Percentiles rank a stretch among this genome's conserved stretches.
Conservation (phyloP, 345 rosid species). For the Microthlaspi erraticum region DNA sequence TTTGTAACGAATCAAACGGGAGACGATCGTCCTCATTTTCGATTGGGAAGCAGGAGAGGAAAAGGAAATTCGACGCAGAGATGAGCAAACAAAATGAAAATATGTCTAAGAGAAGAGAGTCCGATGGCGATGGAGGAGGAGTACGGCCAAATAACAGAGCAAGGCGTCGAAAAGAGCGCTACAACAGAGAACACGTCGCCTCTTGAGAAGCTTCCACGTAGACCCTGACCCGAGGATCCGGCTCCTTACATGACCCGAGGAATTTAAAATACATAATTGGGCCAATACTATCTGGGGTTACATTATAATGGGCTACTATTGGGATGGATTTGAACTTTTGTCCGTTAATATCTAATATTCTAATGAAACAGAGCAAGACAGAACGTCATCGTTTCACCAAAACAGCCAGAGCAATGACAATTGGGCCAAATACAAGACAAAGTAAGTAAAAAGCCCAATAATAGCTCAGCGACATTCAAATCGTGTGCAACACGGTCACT, state of each 20-base stretch:
- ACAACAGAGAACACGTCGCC: constrained; percentile 37
- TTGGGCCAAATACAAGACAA: too few relatives aligned
- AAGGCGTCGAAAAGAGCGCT: constrained; percentile 27
- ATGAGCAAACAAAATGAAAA: not conserved
- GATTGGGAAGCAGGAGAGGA: not conserved
- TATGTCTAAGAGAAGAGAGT: not conserved
- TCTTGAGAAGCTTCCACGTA: constrained; percentile 27
- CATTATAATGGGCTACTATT: too few relatives aligned
- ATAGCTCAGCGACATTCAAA: too few relatives aligned
- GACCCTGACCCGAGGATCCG: constrained; percentile 36
- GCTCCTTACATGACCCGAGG: too few relatives aligned
- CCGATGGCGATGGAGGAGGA: constrained; percentile 35
- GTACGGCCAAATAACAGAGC: constrained; percentile 25
- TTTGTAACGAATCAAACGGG: constrained; percentile 45
- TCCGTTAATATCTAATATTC: too few relatives aligned
- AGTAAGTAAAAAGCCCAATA: too few relatives aligned
- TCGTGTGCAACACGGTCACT: too few relatives aligned
- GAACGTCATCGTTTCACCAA: too few relatives aligned
- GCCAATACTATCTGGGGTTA: not conserved
- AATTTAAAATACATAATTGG: too few relatives aligned
- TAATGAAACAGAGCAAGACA: too few relatives aligned
- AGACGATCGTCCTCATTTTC: constrained; percentile 46
- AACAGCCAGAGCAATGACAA: too few relatives aligned
- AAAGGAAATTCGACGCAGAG: constrained; percentile 8
- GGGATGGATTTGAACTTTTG: too few relatives aligned